Evolutionary conservation across 139 green algal genomes (phyloP).

Genomic region (Chlorella sorokiniana): DNA sequence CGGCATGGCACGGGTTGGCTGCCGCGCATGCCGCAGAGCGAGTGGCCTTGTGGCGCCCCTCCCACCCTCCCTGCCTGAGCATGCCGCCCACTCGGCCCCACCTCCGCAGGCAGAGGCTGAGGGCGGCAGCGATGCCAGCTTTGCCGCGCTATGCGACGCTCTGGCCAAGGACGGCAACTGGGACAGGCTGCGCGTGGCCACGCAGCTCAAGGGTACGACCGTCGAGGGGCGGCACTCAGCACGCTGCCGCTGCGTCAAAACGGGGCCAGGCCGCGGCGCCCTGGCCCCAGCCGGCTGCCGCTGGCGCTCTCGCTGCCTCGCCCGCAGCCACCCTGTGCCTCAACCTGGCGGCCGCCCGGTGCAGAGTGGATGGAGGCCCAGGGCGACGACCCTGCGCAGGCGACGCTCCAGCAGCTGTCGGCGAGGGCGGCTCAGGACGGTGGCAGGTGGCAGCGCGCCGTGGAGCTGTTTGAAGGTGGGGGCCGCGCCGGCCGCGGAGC

Average conservation of each 20-base stretch:
- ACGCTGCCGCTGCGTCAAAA: background rate
- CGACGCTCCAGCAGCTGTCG: conserved; percentile 16
- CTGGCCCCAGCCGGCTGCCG: background rate
- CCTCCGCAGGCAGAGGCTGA: conserved; percentile 4
- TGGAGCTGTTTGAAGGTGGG: conserved; percentile 30
- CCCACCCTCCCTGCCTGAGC: background rate
- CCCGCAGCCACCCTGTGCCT: background rate
- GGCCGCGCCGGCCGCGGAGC: background rate
- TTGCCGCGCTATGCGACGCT: conserved; percentile 13
- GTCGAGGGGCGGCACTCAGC: too few species aligned
- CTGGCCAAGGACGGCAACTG: conserved; percentile 22
- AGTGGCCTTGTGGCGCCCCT: background rate
- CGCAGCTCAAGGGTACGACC: conserved; percentile 19
- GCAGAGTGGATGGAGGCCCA: conserved; percentile 39
- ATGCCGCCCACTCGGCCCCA: too few species aligned
- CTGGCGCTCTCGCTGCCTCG: background rate
- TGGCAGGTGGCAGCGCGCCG: conserved; percentile 18
- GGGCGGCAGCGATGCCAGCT: conserved; percentile 1
- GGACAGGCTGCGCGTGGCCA: conserved; percentile 15
- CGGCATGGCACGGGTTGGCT: background rate
- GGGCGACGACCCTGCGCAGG: conserved; percentile 15
- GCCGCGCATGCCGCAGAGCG: background rate
- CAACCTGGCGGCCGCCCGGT: too few species aligned
- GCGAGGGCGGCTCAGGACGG: background rate
- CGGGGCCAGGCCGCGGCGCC: background rate